A percentile compares a stretch with the other conserved stretches of the same genome.
Conservation (phyloP, 2,329 filamentous ascomycete genomes). For the Malbranchea zuffiana region DNA sequence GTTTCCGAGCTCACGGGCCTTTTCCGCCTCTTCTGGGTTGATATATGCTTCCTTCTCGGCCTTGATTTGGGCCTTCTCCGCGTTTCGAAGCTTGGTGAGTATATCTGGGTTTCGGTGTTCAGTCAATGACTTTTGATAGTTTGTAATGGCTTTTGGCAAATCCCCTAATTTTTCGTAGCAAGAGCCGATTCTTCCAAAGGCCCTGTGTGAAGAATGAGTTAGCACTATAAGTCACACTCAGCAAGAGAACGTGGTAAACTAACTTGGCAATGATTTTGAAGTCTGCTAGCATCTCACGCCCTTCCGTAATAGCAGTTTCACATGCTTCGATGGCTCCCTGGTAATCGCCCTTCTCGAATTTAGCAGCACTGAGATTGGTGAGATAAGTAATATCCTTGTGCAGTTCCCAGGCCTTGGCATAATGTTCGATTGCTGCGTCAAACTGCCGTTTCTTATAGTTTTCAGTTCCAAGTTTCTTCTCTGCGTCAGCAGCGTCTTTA, state of each 20-base stretch:
- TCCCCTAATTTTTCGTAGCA: slow-evolving; percentile 86
- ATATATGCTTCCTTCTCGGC: slow-evolving; percentile 69
- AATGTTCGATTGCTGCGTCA: slow-evolving; percentile 87
- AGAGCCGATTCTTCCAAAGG: slow-evolving; percentile 90
- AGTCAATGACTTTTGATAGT: slow-evolving; percentile 87
- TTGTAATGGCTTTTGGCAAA: slow-evolving; percentile 65
- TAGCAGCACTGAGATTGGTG: slow-evolving; percentile 87
- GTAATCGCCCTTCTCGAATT: slow-evolving; percentile 94
- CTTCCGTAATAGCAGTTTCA: slow-evolving; percentile 79
- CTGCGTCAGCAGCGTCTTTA: slow-evolving; percentile 83
- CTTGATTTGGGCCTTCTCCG: slow-evolving; percentile 76
- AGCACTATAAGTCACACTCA: too few species aligned
- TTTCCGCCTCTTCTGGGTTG: slow-evolving; percentile 82
- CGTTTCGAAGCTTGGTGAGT: slow-evolving; percentile 78
- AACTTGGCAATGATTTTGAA: slow-evolving; percentile 97
- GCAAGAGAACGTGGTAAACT: slow-evolving; percentile 14
- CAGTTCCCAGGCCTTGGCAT: slow-evolving; percentile 85
- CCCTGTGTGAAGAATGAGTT: slow-evolving; percentile 31
- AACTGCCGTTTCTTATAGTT: slow-evolving; percentile 98
- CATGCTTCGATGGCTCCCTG: slow-evolving; percentile 77
- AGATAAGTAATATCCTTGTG: slow-evolving; percentile 96
- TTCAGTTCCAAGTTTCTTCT: slow-evolving; percentile 88
- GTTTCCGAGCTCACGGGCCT: slow-evolving; percentile 89
- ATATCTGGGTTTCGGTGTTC: slow-evolving; percentile 95
- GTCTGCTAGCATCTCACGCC: slow-evolving; percentile 79